Base-by-base conservation (phyloP, 352 stramenopile species). In the Aphanomyces astaci region DNA sequence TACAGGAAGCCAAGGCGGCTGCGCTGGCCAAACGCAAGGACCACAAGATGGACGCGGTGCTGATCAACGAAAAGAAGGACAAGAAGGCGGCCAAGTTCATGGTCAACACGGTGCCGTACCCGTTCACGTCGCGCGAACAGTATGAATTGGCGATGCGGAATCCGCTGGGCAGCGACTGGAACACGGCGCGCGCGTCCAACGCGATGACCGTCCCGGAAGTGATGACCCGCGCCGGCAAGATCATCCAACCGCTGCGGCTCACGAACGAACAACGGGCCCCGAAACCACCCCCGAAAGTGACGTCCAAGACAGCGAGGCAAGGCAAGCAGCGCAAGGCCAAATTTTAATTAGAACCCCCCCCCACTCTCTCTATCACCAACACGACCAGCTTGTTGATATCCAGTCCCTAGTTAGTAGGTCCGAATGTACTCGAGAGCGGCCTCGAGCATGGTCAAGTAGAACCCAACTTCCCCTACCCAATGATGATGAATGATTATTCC, bases 141-240 rank as follows among this genome's bases (percentile, higher is more conserved):
- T 99, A 99, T 78, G 96, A 99, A 78, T 87, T 89, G 66, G 92
- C 92, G 48, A 98, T 99, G 86, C 90, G 80, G 77, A 97, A 90
- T 79, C 95, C 84, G 59, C 89, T 94, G 76, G 94, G 97, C 56
- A 87, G 79, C 66, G 88, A 96, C 71, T 99, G 95, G 95, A 98
- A 98, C 77, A 97, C 96, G 22, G 80, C 86, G 10, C 69, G 87
- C 49, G 82, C 92, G 25, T 93, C 96, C 19, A 96, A 96, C 55
- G 84, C 92, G 28, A 81, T 98, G 72, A 98, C 90, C 4, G 84
- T 90, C n/a, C 94, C 95, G 0, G 94, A 96, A 74, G 84, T 98
- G 59, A 88, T 98, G 55, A 96, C 94, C 55, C 84, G 90, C 68
- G 80, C 92, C 1, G 96, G 96, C 51, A 92, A 92, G 55, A 90